A percentile compares a stretch with the other conserved stretches of the same genome.
Evolutionary conservation across 441 rosid species (phyloP).

Genomic region (Viola pubescens): DNA sequence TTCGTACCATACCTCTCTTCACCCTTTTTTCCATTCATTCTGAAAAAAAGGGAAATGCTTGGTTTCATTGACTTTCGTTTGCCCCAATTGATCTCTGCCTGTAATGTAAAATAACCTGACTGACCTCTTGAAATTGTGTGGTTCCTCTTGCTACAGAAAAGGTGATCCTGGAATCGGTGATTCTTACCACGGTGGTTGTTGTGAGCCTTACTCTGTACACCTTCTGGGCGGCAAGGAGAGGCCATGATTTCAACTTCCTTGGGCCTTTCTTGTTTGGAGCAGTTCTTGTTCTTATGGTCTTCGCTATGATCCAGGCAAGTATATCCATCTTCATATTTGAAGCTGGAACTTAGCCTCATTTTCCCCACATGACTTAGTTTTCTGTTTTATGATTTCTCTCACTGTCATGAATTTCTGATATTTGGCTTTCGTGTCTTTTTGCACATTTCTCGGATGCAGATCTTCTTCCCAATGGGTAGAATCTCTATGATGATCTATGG

Average conservation of each 20-base stretch:
- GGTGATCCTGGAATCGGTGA: constrained; percentile 67
- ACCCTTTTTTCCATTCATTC: not conserved
- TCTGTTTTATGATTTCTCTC: not conserved
- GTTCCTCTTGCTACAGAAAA: constrained; percentile 46
- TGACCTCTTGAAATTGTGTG: not conserved
- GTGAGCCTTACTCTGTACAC: constrained; percentile 72
- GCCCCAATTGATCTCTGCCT: too few relatives aligned
- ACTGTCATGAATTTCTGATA: not conserved
- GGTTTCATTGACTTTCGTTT: too few relatives aligned
- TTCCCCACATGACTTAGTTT: not conserved
- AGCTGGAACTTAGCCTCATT: not conserved
- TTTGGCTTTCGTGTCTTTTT: constrained; percentile 1
- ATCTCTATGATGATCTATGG: constrained; percentile 78
- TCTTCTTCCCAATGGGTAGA: constrained; percentile 65
- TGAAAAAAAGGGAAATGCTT: too few relatives aligned
- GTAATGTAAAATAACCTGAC: not conserved
- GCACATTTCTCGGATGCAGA: constrained; percentile 33
- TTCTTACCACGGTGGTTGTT: constrained; percentile 66
- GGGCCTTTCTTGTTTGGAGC: constrained; percentile 90
- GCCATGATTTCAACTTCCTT: constrained; percentile 80
- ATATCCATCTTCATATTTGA: too few relatives aligned
- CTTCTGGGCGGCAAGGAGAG: constrained; percentile 87
- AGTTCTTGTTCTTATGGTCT: constrained; percentile 53
- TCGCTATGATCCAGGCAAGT: constrained; percentile 69
- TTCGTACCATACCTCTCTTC: not conserved